Conservation (phyloP, 345 rosid species). For the Gossypioides kirkii region DNA sequence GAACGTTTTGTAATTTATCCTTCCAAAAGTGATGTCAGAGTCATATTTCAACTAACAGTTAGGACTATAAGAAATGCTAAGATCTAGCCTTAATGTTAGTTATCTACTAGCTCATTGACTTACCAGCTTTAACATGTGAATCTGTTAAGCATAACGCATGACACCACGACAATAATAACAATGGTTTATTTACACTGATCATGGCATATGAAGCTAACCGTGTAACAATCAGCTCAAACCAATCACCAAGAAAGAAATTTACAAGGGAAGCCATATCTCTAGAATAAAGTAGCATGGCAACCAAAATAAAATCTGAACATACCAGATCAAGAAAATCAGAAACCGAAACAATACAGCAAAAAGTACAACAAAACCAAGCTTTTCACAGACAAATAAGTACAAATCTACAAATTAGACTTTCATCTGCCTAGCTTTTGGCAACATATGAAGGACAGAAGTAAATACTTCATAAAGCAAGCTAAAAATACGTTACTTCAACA, state of each 20-base stretch:
- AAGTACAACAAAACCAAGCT: background rate
- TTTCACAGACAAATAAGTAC: background rate
- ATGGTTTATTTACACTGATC: background rate
- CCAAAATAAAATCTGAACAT: background rate
- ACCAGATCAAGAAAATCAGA: background rate
- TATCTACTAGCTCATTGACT: background rate
- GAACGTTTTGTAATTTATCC: background rate
- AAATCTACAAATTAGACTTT: too few relatives aligned
- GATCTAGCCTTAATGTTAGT: background rate
- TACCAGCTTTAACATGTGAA: background rate
- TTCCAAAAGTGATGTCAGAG: background rate
- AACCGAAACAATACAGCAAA: background rate
- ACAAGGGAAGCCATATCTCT: background rate
- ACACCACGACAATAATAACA: background rate
- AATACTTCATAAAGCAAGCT: background rate
- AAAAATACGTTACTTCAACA: too few relatives aligned
- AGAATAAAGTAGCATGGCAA: background rate
- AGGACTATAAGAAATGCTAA: background rate
- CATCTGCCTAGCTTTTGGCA: background rate
- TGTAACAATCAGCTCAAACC: background rate
- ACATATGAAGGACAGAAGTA: background rate
- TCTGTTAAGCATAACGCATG: background rate
- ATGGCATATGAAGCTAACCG: background rate
- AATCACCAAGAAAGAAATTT: background rate
- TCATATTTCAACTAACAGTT: background rate